Percentiles rank a stretch among this genome's conserved stretches.
Conservation (phyloP, 768 basidiomycete genomes). For the Trichaptum fuscoviolaceum region DNA sequence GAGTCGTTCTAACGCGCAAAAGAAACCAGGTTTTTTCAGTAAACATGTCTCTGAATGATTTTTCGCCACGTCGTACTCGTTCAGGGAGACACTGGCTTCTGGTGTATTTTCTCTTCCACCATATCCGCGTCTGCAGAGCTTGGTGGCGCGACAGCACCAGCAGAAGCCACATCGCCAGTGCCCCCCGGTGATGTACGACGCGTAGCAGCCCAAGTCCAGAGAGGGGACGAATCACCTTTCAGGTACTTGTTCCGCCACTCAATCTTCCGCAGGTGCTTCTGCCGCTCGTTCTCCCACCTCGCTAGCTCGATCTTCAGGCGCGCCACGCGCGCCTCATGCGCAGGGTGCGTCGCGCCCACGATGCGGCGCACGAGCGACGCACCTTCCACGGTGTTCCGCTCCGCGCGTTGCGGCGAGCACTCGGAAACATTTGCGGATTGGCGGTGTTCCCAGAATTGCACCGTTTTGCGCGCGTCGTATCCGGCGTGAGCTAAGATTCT, state of each 20-base stretch:
- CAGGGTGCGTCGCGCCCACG: conserved; percentile 60
- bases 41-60: background rate
- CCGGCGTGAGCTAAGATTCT: conserved; percentile 92
- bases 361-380: conserved; percentile 36
- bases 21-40: background rate
- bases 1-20: background rate
- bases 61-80: background rate
- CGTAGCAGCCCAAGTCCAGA: background rate
- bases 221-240: conserved; percentile 17
- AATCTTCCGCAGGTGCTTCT: conserved; percentile 19
- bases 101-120: background rate
- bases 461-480: conserved; percentile 79
- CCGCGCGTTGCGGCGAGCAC: conserved; percentile 33
- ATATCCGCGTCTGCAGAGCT: background rate
- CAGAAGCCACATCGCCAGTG: too few species aligned
- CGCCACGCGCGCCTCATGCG: conserved; percentile 57
- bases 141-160: background rate
- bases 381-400: conserved; percentile 15
- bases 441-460: conserved; percentile 77
- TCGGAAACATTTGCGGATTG: conserved; percentile 33
- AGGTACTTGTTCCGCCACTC: conserved; percentile 23
- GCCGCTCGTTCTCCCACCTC: conserved; percentile 60
- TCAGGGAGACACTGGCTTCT: background rate
- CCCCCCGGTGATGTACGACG: background rate
- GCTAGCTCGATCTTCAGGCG: conserved; percentile 60